phyloP scores from a whole-genome alignment of 306 rosid species.

The Inga laurina region DNA sequence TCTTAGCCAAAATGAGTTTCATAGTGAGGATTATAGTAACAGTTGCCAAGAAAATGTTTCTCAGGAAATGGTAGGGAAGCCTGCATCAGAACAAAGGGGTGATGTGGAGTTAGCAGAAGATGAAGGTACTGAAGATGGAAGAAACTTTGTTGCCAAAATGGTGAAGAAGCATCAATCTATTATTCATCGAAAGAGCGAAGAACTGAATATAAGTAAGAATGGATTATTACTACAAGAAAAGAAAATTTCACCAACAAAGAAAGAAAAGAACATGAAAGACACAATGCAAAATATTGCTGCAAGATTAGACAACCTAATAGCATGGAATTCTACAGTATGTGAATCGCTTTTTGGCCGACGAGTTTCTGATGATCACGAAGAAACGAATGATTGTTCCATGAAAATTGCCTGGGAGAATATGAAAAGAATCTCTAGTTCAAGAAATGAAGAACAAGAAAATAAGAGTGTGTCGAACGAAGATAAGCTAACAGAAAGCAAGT shows the following conservation, averaged over 20 bases:
- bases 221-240: conserved; percentile 45
- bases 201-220: conserved; percentile 41
- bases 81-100: conserved; percentile 34
- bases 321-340: conserved; percentile 41
- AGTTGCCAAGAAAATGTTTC: not conserved
- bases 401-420: conserved; percentile 45
- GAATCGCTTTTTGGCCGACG: conserved; percentile 19
- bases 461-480: conserved; percentile 32
- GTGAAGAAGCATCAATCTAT: conserved; percentile 66
- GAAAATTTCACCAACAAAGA: conserved; percentile 20
- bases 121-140: conserved; percentile 34
- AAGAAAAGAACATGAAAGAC: conserved; percentile 18
- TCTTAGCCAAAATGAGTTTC: conserved; percentile 33
- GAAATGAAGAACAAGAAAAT: conserved; percentile 33
- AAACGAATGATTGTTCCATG: conserved; percentile 31
- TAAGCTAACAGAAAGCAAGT: conserved; percentile 31
- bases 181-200: conserved; percentile 64
- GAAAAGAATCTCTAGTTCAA: conserved; percentile 27
- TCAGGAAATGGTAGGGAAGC: conserved; percentile 21
- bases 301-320: conserved; percentile 47
- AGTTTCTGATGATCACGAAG: conserved; percentile 10
- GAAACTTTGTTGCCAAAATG: conserved; percentile 63
- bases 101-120: conserved; percentile 19
- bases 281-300: conserved; percentile 41
- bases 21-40: conserved; percentile 32